These are phyloP conservation scores for Gnaphalium uliginosum DNA, from an alignment of 129 eudicot species.

Conservation along the genomic window DNA sequence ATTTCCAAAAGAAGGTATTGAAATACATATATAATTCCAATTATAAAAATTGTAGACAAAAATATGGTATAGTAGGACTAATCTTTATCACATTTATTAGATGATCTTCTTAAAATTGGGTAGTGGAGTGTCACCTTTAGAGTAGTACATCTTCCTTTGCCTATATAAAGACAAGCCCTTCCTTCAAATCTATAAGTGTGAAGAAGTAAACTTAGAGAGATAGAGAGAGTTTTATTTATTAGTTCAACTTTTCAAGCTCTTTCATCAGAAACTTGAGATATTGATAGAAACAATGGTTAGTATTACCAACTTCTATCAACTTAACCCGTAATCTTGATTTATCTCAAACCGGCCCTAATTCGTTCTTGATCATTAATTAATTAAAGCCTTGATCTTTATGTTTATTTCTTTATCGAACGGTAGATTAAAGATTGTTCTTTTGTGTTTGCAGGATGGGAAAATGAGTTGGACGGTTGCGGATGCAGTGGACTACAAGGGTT, in stretches of 20 bases:
- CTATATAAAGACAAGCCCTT: constrained; percentile 54
- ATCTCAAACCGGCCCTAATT: background rate
- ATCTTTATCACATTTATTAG: constrained; percentile 41
- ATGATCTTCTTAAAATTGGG: constrained; percentile 42
- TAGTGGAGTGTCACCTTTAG: constrained; percentile 58
- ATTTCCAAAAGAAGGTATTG: constrained; percentile 7
- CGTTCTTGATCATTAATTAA: background rate
- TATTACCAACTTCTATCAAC: constrained; percentile 12
- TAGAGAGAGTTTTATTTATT: constrained; percentile 12
- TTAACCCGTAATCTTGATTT: background rate
- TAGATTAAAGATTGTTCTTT: constrained; percentile 8
- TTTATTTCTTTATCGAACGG: background rate
- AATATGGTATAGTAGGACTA: constrained; percentile 51
- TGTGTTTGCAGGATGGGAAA: constrained; percentile 57
- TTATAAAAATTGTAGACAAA: constrained; percentile 29
- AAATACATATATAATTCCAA: constrained; percentile 20
- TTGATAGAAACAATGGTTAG: constrained; percentile 43
- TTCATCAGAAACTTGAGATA: constrained; percentile 16
- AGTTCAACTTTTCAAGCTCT: constrained; percentile 21
- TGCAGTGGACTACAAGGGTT: constrained; percentile 82
- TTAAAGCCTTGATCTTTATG: background rate
- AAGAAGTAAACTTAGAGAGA: constrained; percentile 11
- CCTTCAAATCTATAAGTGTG: constrained; percentile 22
- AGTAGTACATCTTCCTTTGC: constrained; percentile 39
- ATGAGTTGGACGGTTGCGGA: constrained; percentile 62